These are phyloP conservation scores for Scenedesmus sp. DNA, from an alignment of 163 green algal species.

Conservation along the genomic window DNA sequence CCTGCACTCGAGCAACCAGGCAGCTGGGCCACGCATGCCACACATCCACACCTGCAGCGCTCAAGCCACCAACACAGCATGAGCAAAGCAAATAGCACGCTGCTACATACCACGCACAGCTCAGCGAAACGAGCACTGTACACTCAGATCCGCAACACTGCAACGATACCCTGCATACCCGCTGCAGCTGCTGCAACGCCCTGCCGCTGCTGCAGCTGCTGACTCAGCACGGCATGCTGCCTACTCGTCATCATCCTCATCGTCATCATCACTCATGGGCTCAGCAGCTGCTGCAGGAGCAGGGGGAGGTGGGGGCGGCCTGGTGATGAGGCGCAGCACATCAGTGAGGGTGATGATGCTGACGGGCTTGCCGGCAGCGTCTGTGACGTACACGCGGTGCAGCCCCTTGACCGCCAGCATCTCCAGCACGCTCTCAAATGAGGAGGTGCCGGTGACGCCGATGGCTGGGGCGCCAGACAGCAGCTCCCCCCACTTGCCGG, in stretches of 20 bases:
- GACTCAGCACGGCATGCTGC: background rate
- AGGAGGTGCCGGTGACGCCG: background rate
- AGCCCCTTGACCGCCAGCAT: conserved; percentile 68
- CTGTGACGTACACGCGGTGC: conserved; percentile 83
- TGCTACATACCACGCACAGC: too few species aligned
- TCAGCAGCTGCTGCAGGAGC: background rate
- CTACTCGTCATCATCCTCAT: conserved; percentile 20
- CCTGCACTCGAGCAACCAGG: too few species aligned
- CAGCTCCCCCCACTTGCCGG: background rate
- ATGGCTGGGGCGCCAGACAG: conserved; percentile 3
- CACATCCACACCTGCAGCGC: too few species aligned
- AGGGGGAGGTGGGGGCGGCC: background rate
- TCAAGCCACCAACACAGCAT: too few species aligned
- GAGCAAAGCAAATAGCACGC: too few species aligned
- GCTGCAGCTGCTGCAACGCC: background rate
- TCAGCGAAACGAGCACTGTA: too few species aligned
- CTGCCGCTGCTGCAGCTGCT: background rate
- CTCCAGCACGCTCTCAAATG: conserved; percentile 47
- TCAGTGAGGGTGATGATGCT: conserved; percentile 79
- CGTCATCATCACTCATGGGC: conserved; percentile 9
- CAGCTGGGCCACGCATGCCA: too few species aligned
- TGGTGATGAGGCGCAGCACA: conserved; percentile 50
- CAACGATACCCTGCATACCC: background rate
- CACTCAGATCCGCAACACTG: background rate
- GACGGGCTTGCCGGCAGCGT: conserved; percentile 59